Evolutionary conservation across 495 filamentous ascomycete species (phyloP).

Genomic region (Parachaetomium inaequale): DNA sequence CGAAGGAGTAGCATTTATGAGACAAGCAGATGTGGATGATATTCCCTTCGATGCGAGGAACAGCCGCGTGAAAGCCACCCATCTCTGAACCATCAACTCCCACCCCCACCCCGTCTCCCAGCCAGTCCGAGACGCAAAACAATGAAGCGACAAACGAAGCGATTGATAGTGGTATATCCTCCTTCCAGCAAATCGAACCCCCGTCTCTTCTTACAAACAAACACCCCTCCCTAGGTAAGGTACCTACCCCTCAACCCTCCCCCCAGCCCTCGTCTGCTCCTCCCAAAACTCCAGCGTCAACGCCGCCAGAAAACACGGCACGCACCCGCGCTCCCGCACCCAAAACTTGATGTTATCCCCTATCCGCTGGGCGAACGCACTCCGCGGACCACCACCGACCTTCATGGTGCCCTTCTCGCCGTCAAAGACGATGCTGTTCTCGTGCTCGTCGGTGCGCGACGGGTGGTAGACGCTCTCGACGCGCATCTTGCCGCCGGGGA

Average conservation of each 20-base stretch:
- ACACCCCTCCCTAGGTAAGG: background rate
- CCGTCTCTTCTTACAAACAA: background rate
- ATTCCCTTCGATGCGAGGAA: background rate
- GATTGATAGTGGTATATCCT: background rate
- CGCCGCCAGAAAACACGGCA: constrained; percentile 88
- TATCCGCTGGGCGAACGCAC: constrained; percentile 79
- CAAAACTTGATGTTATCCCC: constrained; percentile 82
- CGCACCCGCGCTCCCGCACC: constrained; percentile 85
- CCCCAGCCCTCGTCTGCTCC: constrained; percentile 49
- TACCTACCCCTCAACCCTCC: constrained; percentile 8
- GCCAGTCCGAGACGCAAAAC: background rate
- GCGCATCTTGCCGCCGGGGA: constrained; percentile 86
- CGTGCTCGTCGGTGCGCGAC: constrained; percentile 61
- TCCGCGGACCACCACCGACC: constrained; percentile 83
- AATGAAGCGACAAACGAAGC: background rate
- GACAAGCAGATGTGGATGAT: background rate
- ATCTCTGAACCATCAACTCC: no score
- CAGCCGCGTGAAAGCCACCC: background rate
- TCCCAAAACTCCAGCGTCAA: constrained; percentile 90
- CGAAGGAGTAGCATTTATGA: background rate
- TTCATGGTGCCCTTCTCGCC: constrained; percentile 97
- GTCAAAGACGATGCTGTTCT: constrained; percentile 94
- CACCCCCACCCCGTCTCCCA: no score
- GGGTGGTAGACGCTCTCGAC: constrained; percentile 78
- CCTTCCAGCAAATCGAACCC: background rate